Evolutionary conservation across 768 basidiomycete species (phyloP).

Genomic region (Xerocomellus dryophilus): DNA sequence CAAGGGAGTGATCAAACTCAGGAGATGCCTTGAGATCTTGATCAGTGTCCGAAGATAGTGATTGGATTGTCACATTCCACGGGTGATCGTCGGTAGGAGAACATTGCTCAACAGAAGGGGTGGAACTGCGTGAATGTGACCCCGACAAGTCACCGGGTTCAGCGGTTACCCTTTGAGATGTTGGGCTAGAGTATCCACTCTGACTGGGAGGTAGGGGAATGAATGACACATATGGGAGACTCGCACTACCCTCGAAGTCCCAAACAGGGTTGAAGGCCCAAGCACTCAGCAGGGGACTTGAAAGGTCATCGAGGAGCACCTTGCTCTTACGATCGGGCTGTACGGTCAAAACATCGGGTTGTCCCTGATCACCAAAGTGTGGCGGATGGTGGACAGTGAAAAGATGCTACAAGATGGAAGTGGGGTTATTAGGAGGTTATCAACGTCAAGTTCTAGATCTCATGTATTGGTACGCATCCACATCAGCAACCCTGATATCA

Average conservation of each 20-base stretch:
- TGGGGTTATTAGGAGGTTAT: not conserved
- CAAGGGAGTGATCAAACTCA: conserved; percentile 30
- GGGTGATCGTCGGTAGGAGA: conserved; percentile 20
- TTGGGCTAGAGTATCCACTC: conserved; percentile 31
- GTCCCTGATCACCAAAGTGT: conserved; percentile 8
- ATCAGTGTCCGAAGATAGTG: conserved; percentile 6
- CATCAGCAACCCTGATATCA: conserved; percentile 40
- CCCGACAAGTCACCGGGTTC: conserved; percentile 14
- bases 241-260: conserved; percentile 19
- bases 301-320: not conserved
- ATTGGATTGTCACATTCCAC: conserved; percentile 8
- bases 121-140: conserved; percentile 32
- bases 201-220: conserved; percentile 31
- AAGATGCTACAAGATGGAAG: conserved; percentile 21
- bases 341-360: not conserved
- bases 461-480: conserved; percentile 37
- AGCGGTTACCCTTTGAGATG: conserved; percentile 23
- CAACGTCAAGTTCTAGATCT: conserved; percentile 3
- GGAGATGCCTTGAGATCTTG: conserved; percentile 13
- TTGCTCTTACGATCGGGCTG: conserved; percentile 2
- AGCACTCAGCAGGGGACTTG: conserved; percentile 6
- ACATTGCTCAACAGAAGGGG: conserved; percentile 29
- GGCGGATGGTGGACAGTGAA: conserved; percentile 29
- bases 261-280: conserved; percentile 22
- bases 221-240: conserved; percentile 26